Evolutionary conservation across 305 asterid species (phyloP).

Genomic region (Stenogyne calaminthoides): DNA sequence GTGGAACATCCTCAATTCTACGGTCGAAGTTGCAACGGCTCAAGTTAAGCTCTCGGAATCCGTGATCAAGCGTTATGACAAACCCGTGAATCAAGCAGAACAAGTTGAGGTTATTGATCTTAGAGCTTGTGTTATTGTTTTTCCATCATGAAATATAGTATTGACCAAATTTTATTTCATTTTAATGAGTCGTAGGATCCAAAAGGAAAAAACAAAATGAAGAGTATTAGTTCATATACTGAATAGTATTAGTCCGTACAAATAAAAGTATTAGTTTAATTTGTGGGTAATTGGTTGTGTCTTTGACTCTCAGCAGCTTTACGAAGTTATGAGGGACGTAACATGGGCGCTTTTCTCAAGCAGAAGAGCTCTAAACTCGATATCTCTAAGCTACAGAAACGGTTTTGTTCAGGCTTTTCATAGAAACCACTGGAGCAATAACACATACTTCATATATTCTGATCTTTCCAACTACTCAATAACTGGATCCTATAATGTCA

Average conservation of each 20-base stretch:
- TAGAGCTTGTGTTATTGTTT: too few relatives aligned
- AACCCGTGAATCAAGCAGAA: conserved; percentile 70
- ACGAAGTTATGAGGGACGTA: conserved; percentile 80
- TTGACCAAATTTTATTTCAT: too few relatives aligned
- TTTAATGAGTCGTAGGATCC: too few relatives aligned
- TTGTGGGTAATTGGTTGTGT: too few relatives aligned
- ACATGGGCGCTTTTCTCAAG: conserved; percentile 93
- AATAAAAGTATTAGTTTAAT: too few relatives aligned
- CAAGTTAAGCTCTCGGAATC: conserved; percentile 86
- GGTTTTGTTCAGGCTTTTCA: conserved; percentile 97
- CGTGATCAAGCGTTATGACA: conserved; percentile 62
- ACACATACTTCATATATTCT: conserved; percentile 80
- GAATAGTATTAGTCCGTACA: too few relatives aligned
- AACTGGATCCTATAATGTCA: conserved; percentile 42
- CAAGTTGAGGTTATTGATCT: conserved; percentile 66
- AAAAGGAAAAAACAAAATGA: too few relatives aligned
- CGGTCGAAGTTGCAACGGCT: conserved; percentile 85
- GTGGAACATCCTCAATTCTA: conserved; percentile 87
- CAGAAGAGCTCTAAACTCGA: conserved; percentile 72
- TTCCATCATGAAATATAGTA: too few relatives aligned
- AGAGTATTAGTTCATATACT: too few relatives aligned
- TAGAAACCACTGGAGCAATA: conserved; percentile 70
- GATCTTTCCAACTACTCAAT: conserved; percentile 82
- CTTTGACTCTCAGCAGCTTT: conserved; percentile 55
- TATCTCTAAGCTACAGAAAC: conserved; percentile 75